A percentile compares a stretch with the other conserved stretches of the same genome.
Evolutionary conservation across 163 green algal genomes (phyloP).

Genomic region (Trebouxia gelatinosa): DNA sequence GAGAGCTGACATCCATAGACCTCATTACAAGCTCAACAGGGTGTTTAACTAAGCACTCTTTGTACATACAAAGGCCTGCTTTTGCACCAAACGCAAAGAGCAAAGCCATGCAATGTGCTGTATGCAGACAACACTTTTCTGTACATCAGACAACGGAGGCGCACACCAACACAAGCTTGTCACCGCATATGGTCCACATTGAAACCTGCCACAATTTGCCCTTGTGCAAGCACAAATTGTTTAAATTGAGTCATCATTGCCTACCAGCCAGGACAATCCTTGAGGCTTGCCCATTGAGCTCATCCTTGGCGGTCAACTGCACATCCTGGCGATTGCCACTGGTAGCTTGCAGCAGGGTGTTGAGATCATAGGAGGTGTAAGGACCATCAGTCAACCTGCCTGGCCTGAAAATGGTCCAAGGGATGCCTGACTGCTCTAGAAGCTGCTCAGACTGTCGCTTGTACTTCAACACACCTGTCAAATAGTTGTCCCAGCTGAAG

Average conservation of each 20-base stretch:
- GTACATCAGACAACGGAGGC: background rate
- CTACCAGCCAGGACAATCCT: slow-evolving; percentile 78
- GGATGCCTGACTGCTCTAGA: slow-evolving; percentile 70
- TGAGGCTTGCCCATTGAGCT: slow-evolving; percentile 76
- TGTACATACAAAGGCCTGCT: background rate
- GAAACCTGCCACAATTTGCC: background rate
- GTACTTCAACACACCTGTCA: slow-evolving; percentile 86
- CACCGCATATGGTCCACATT: background rate
- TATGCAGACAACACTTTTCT: background rate
- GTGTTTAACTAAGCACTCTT: background rate
- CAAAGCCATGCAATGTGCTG: background rate
- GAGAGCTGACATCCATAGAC: too few relatives aligned
- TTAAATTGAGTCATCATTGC: background rate
- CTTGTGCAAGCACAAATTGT: background rate
- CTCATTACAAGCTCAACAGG: background rate
- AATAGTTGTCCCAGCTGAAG: too few relatives aligned
- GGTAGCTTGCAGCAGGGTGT: slow-evolving; percentile 87
- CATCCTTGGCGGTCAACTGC: slow-evolving; percentile 65
- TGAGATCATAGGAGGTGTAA: slow-evolving; percentile 97
- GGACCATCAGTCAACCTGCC: slow-evolving; percentile 89
- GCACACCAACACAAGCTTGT: background rate
- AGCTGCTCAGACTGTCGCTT: slow-evolving; percentile 81
- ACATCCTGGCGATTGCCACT: slow-evolving; percentile 58
- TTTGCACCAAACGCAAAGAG: background rate
- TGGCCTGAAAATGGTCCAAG: slow-evolving; percentile 85